A percentile compares a stretch with the other conserved stretches of the same genome.
These are phyloP conservation scores for Cutaneotrichosporon sp. DNA, from an alignment of 1,284 basidiomycete species.

Conservation along the genomic window DNA sequence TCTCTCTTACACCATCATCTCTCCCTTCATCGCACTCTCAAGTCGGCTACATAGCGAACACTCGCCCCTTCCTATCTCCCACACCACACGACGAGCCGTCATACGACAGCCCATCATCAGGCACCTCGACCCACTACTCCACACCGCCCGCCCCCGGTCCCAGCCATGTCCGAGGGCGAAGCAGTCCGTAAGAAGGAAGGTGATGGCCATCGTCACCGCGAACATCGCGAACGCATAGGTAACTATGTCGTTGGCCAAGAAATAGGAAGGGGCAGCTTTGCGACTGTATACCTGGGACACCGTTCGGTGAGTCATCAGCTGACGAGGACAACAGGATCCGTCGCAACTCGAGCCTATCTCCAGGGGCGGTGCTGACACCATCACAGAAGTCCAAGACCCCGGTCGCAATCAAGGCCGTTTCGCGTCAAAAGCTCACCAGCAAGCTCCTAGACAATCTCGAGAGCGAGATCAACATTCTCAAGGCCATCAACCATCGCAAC, in stretches of 20 bases:
- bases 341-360: not conserved
- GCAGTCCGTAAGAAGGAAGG: slow-evolving; percentile 24
- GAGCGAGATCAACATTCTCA: slow-evolving; percentile 95
- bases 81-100: not conserved
- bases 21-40: not conserved
- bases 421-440: slow-evolving; percentile 78
- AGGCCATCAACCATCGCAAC: slow-evolving; percentile 87
- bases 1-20: not conserved
- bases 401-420: slow-evolving; percentile 95
- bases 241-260: slow-evolving; percentile 58
- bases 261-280: slow-evolving; percentile 79
- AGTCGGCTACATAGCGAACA: not conserved
- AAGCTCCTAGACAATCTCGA: slow-evolving; percentile 97
- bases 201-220: slow-evolving; percentile 16
- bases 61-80: not conserved
- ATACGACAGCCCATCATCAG: not conserved
- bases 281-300: slow-evolving; percentile 91
- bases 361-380: slow-evolving; percentile 6
- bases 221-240: slow-evolving; percentile 50
- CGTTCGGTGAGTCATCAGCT: slow-evolving; percentile 64
- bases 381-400: slow-evolving; percentile 67
- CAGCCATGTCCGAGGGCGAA: slow-evolving; percentile 22
- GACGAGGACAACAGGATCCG: not conserved
- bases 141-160: slow-evolving; percentile 6
- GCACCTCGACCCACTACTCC: not conserved